Evolutionary conservation across 345 rosid species (phyloP), one percentile per base, ranked within the genome.

Genomic region (Eutrema yunnanense): DNA sequence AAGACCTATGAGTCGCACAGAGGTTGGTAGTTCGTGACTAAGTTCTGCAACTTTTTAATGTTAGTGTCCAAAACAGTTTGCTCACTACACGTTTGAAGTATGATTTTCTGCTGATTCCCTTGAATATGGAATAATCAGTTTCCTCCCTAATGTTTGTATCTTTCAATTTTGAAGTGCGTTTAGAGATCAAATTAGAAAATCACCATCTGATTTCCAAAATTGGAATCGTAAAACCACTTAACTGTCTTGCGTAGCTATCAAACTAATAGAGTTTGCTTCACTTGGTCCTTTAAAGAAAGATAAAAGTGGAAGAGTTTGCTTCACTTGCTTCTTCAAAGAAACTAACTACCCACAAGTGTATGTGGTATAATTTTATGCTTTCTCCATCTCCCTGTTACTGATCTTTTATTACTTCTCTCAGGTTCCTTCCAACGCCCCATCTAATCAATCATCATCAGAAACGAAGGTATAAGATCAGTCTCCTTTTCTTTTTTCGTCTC

Each of bases 1-100:
- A 84, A 83, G 90, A 58, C 96, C 94, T 14, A 88, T 86, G 90
- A 92, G 98, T 81, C 88, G 88, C 63, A 92, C 73, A 10, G 98
- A 96, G 97, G 98, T 90, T 75, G 67, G 84, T 85, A 58, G 51
- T 73, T 53, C 32, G 4, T 55, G 41, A 27, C 53, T 47, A 54
- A 7, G 9, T 38, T 57, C 38, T 57, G 44, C 27, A 16, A 48
- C 44, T 47, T 14, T 54, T 32, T 44, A n/a, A 38, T 47, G 14
- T 9, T 55, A 36, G 7, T 62, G 29, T 29, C 59, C 59, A 16
- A 10, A 48, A 56, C 36, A 62, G n/a, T 42, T 51, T 62, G 5
- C 29, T 12, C 57, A 38, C 48, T 27, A 38, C 40, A 62, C 48
- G 11, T 29, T 27, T 11, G 36, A 61, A n/a, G 4, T 34, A 44